These are phyloP conservation scores for Alternaria gaisen DNA, from an alignment of 2,329 filamentous ascomycete species.

Conservation along the genomic window DNA sequence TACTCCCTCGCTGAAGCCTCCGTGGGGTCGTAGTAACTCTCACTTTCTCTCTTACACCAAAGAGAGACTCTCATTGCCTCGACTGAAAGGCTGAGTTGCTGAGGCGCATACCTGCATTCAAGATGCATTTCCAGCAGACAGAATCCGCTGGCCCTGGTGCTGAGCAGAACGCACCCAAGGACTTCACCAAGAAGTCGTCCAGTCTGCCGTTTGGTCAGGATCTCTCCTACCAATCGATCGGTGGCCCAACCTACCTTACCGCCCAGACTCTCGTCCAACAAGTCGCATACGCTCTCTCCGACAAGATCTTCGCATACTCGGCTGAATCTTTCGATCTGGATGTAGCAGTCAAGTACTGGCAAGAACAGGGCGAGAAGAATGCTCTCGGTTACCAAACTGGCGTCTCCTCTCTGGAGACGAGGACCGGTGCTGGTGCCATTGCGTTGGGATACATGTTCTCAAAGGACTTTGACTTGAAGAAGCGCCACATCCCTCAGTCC, in stretches of 20 bases:
- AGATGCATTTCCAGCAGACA: slow-evolving; percentile 51
- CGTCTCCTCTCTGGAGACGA: slow-evolving; percentile 83
- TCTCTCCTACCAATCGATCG: slow-evolving; percentile 67
- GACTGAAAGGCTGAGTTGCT: slow-evolving; percentile 7
- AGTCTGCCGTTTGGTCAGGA: slow-evolving; percentile 63
- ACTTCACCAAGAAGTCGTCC: slow-evolving; percentile 56
- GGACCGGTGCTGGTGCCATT: slow-evolving; percentile 87
- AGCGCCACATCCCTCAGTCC: slow-evolving; percentile 89
- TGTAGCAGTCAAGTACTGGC: slow-evolving; percentile 81
- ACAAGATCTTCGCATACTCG: slow-evolving; percentile 98
- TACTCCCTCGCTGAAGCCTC: slow-evolving; percentile 26
- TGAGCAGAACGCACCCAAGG: slow-evolving; percentile 41
- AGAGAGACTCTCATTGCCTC: slow-evolving; percentile 19
- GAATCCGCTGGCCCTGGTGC: slow-evolving; percentile 50
- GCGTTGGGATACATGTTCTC: slow-evolving; percentile 98
- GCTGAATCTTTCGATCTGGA: slow-evolving; percentile 93
- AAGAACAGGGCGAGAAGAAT: slow-evolving; percentile 74
- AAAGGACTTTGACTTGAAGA: slow-evolving; percentile 91
- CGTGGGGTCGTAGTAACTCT: slow-evolving; percentile 19
- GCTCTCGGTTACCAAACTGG: slow-evolving; percentile 81
- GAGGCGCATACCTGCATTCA: slow-evolving; percentile 26
- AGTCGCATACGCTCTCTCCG: slow-evolving; percentile 91
- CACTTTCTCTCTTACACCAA: slow-evolving; percentile 16
- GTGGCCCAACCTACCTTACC: slow-evolving; percentile 89
- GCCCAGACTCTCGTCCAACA: slow-evolving; percentile 95